A percentile compares a stretch with the other conserved stretches of the same genome.
These are phyloP conservation scores for Nicotiana attenuata DNA, from an alignment of 257 asterid genomes.

Conservation along the genomic window DNA sequence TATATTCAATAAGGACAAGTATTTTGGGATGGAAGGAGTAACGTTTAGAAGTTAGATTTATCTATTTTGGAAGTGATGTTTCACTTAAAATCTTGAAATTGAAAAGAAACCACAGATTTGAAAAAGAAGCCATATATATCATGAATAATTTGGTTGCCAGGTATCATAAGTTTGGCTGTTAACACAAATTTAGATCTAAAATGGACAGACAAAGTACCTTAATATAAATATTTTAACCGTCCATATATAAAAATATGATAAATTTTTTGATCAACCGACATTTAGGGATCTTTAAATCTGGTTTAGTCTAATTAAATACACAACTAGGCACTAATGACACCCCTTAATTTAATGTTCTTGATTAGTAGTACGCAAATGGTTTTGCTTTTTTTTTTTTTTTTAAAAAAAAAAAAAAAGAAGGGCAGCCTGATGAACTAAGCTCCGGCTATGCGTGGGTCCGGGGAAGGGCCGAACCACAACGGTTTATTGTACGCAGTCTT, in stretches of 20 bases:
- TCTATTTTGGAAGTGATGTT: not conserved
- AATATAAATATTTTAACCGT: not conserved
- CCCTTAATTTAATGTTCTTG: not conserved
- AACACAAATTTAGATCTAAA: not conserved
- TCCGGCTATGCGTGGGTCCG: accelerated
- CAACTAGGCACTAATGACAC: not conserved
- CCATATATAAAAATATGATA: not conserved
- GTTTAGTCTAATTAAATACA: not conserved
- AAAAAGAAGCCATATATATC: not conserved
- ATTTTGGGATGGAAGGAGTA: too few species aligned
- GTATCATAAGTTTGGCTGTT: not conserved
- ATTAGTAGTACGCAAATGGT: not conserved
- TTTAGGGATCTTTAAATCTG: not conserved
- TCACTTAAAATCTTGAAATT: not conserved
- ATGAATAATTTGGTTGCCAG: not conserved
- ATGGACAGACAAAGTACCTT: not conserved
- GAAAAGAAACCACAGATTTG: not conserved
- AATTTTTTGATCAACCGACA: not conserved
- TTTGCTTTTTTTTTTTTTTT: not conserved
- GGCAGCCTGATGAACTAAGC: too few species aligned
- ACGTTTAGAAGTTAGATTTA: not conserved
- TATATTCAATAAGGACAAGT: too few species aligned
- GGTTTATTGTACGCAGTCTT: accelerated
- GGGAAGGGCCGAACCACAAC: accelerated
- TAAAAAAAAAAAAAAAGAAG: too few species aligned